Evolutionary conservation across 805 yeast genomes (phyloP), one percentile per base, ranked within the genome.

Genomic region (Torulaspora microellipsoides): DNA sequence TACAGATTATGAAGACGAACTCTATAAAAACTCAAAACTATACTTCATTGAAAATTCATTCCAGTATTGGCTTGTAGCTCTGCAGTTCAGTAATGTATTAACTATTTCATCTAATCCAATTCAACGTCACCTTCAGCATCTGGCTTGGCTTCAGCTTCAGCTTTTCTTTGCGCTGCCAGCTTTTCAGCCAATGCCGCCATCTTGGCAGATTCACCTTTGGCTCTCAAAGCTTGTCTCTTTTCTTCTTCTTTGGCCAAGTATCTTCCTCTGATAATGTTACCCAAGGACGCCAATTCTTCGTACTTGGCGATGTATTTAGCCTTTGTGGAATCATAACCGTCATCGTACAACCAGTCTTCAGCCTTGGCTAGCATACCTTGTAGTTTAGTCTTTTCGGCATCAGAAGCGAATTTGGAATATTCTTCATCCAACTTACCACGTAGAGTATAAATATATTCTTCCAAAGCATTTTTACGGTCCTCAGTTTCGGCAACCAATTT

Each of bases 311-410:
- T 83, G 77, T 91, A 93, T 68, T 85, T 87, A 59, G 93, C 99
- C 80, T 93, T 90, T 62, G 90, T 77, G 51, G 97, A 80, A 69
- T 93, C 99, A 66, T 86, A 89, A 64, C 98, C 98, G 45, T 89
- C 99, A 51, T 85, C 95, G 71, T 93, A 93, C 62, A 93, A 80
- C 99, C 99, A 93, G 65, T 91, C 96, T 78, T 93, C 99, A 54
- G 98, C 81, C 68, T 81, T 83, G 62, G 76, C 66, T 65, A 93
- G 78, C 76, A 84, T 76, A 48, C 72, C 85, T 38, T 77, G 67
- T 62, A 93, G 76, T 64, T 78, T 85, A 53, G 71, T 73, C 80
- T 91, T 91, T 78, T 93, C 99, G 61, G 81, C 88, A 48, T 84
- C 95, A 55, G 85, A 77, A 46, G 97, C 96, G 66, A 90, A 93